Conservation (phyloP, 169 alveolate species). For the Neospora caninum region DNA sequence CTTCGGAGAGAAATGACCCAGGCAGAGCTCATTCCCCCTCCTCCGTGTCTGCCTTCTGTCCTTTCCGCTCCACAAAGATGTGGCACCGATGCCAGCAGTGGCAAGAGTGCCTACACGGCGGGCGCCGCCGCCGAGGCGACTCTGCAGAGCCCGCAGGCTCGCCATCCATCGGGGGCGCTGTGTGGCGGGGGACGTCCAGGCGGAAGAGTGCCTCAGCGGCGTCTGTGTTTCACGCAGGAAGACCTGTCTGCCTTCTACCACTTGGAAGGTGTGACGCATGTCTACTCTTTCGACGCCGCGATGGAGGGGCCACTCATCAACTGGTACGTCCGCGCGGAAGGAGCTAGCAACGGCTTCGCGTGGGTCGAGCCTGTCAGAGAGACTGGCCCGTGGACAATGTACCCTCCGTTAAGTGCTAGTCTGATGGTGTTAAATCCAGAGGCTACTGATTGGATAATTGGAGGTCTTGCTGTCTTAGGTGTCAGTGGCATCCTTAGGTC, state of each 20-base stretch:
- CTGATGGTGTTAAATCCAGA: too few species aligned
- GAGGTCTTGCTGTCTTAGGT: too few species aligned
- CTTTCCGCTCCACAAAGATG: background rate
- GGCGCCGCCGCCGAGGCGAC: background rate
- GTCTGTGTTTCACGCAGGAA: conserved; percentile 82
- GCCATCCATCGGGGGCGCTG: background rate
- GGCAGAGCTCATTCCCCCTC: conserved; percentile 25
- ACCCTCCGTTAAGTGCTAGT: too few species aligned
- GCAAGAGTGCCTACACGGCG: background rate
- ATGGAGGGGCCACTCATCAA: conserved; percentile 87
- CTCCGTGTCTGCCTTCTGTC: conserved; percentile 31
- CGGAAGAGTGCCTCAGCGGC: conserved; percentile 13
- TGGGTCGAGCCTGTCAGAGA: too few species aligned
- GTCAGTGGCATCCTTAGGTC: too few species aligned
- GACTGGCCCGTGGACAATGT: too few species aligned
- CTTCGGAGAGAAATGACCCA: conserved; percentile 29
- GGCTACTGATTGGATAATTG: too few species aligned
- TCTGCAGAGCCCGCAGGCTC: background rate
- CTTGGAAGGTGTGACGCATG: conserved; percentile 87
- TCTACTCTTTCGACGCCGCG: conserved; percentile 87
- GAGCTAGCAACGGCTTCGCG: too few species aligned
- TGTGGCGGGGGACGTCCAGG: background rate
- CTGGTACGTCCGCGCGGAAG: conserved; percentile 62
- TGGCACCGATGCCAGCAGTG: background rate
- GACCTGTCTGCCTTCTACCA: conserved; percentile 83